Base-by-base conservation (phyloP, 2,329 filamentous ascomycete genomes). In the Diatrype stigma region DNA sequence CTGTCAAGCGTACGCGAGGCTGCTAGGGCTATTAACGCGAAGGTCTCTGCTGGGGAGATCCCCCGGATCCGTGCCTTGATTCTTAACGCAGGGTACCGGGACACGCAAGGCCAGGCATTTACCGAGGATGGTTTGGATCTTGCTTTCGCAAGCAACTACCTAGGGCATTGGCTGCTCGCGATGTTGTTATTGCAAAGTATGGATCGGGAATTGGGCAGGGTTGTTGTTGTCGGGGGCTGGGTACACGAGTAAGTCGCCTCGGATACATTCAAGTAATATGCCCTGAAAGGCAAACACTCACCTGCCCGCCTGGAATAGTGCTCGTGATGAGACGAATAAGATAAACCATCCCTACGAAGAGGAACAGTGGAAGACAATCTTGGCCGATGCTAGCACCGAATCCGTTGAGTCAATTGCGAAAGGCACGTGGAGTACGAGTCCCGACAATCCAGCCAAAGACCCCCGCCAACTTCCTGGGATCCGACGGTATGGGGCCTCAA, bases 31-130 rank as follows among this genome's bases (percentile, higher is more conserved):
- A 56, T 61, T 45, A 58, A 58, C 35, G 35, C 38, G 2, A 52
- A 51, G 1, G 52, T 63, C 6, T 50, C 55, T 8, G 47, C 48
- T 2, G 59, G 60, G 21, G 42, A 52, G 10, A 49, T 67, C 17
- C 63, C 62, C 4, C 61, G 61, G 0, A 60, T 65, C 42, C 59
- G 60, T 5, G 63, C 59, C 3, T 51, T 66, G 30, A 58, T 66
- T 17, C 53, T 63, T 49, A 65, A 63, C 40, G 63, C 63, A 2
- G 63, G 50, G 3, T 62, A 47, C 48, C 42, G 54, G 28, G 40
- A 40, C 0, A 10, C 8, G 11, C 16, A 19, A 40, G n/a, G 16
- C 37, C 37, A 40, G n/a, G 17, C 37, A 10, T 12, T 14, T 14
- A 40, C 17, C n/a, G 19, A 40, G n/a, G 37, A 11, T 3, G n/a